Percentiles rank a stretch among this genome's conserved stretches.
These are phyloP conservation scores for Seiridium unicorne DNA, from an alignment of 2,329 filamentous ascomycete genomes.

Conservation along the genomic window DNA sequence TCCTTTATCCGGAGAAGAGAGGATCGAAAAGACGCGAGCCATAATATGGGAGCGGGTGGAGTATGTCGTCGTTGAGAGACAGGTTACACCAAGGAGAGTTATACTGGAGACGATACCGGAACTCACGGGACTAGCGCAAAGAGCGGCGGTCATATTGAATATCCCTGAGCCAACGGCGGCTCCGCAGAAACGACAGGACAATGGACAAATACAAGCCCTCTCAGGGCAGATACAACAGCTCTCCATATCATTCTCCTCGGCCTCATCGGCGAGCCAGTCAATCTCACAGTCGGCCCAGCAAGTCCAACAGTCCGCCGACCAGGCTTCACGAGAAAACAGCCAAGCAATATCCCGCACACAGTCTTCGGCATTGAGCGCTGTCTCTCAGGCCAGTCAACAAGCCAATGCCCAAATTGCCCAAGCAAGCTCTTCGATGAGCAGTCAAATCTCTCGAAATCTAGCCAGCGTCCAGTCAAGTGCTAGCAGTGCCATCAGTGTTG, in stretches of 20 bases:
- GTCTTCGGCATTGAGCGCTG: conserved; percentile 27
- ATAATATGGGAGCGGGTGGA: conserved; percentile 17
- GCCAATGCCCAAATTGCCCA: conserved; percentile 21
- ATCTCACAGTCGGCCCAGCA: conserved; percentile 27
- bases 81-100: conserved; percentile 10
- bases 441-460: conserved; percentile 22
- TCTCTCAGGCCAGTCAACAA: conserved; percentile 20
- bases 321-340: conserved; percentile 24
- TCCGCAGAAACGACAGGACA: conserved; percentile 23
- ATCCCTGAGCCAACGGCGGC: conserved; percentile 22
- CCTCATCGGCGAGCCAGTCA: conserved; percentile 27
- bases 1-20: not conserved
- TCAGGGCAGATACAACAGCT: conserved; percentile 26
- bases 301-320: conserved; percentile 26
- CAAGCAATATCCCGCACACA: conserved; percentile 25
- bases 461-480: conserved; percentile 26
- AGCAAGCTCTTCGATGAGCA: conserved; percentile 26
- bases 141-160: conserved; percentile 16
- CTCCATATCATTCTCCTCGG: conserved; percentile 26
- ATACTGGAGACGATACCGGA: conserved; percentile 15
- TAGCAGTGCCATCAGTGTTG: conserved; percentile 42
- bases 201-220: conserved; percentile 27
- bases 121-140: conserved; percentile 15
- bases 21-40: conserved; percentile 6
- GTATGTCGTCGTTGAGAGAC: conserved; percentile 13